phyloP scores from a whole-genome alignment of 345 rosid genomes.

The Aegle marmelos region DNA sequence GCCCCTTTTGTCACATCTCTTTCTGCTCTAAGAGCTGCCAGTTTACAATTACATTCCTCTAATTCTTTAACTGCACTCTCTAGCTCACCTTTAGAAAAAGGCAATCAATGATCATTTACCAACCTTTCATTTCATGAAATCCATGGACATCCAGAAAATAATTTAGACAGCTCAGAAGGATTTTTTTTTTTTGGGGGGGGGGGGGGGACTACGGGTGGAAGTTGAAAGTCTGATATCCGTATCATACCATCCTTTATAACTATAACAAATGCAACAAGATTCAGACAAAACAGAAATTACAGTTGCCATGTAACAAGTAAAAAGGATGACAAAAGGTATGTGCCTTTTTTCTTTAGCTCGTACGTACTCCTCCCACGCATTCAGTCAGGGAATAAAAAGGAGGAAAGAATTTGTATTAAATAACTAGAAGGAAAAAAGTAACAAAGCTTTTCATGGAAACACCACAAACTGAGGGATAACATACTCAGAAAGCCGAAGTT shows the following conservation, averaged over 20 bases:
- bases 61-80: slow-evolving; percentile 59
- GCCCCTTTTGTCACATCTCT: slow-evolving; percentile 79
- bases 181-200: background rate
- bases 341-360: background rate
- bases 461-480: background rate
- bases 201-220: background rate
- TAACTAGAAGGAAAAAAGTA: background rate
- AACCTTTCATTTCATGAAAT: slow-evolving; percentile 5
- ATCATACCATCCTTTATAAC: background rate
- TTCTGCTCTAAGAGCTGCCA: slow-evolving; percentile 75
- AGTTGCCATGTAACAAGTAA: background rate
- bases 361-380: background rate
- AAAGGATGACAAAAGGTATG: background rate
- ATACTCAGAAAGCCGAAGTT: background rate
- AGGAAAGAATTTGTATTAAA: background rate
- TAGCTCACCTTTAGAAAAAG: slow-evolving; percentile 59
- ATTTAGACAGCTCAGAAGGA: background rate
- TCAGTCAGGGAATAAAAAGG: background rate
- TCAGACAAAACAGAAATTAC: background rate
- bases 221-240: background rate
- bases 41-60: slow-evolving; percentile 58
- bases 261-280: background rate
- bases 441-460: background rate
- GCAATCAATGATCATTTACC: slow-evolving; percentile 21
- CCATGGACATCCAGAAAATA: background rate